Evolutionary conservation across 2,329 filamentous ascomycete species (phyloP).

Genomic region (Colletotrichum godetiae): DNA sequence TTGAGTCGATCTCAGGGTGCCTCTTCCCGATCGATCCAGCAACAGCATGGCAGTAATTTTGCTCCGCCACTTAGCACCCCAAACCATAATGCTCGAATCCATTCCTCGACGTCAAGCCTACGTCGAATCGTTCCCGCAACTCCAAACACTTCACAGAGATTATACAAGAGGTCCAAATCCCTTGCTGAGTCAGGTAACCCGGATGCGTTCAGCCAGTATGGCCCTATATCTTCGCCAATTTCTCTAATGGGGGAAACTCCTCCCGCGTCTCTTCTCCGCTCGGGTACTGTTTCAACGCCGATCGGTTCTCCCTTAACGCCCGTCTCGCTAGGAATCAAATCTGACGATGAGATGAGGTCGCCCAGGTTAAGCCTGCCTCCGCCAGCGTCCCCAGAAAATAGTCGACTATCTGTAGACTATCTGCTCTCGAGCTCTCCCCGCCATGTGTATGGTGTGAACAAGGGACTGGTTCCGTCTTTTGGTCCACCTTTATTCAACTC

Average conservation of each 20-base stretch:
- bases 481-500: constrained; percentile 39
- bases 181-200: constrained; percentile 20
- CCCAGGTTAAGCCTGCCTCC: constrained; percentile 37
- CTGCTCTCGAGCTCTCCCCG: constrained; percentile 66
- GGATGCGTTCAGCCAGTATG: background rate
- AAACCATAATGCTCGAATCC: background rate
- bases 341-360: constrained; percentile 48
- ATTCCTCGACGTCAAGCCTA: background rate
- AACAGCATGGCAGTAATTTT: background rate
- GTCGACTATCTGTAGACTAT: constrained; percentile 72
- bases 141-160: background rate
- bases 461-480: constrained; percentile 38
- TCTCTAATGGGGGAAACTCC: constrained; percentile 20
- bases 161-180: constrained; percentile 31
- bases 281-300: constrained; percentile 41
- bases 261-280: constrained; percentile 37
- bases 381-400: constrained; percentile 40
- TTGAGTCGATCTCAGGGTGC: background rate
- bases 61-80: background rate
- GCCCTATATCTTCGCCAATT: constrained; percentile 17
- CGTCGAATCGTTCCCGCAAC: background rate
- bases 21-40: background rate
- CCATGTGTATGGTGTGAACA: constrained; percentile 36
- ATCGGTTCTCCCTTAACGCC: constrained; percentile 52
- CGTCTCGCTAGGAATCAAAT: constrained; percentile 51